Evolutionary conservation across 805 yeast genomes (phyloP).

Genomic region (Cyberlindnera japonica): DNA sequence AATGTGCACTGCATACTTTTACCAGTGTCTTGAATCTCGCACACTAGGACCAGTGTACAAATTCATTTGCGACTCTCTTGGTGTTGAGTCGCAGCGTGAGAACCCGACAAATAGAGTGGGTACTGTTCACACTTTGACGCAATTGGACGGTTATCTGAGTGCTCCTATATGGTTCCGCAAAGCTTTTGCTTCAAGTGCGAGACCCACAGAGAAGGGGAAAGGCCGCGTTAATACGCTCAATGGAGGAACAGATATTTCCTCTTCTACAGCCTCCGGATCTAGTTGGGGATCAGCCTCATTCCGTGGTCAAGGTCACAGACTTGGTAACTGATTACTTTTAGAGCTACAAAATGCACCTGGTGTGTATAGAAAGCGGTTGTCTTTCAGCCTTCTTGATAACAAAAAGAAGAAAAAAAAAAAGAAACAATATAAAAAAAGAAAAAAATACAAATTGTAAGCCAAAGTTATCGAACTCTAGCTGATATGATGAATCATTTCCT

Average conservation of each 20-base stretch:
- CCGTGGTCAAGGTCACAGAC: constrained; percentile 37
- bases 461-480: too few relatives aligned
- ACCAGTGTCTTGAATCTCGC: constrained; percentile 56
- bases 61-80: constrained; percentile 23
- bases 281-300: constrained; percentile 19
- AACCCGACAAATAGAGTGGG: constrained; percentile 30
- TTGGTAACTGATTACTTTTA: constrained; percentile 29
- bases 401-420: too few relatives aligned
- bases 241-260: too few relatives aligned
- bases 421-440: too few relatives aligned
- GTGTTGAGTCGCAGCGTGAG: constrained; percentile 21
- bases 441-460: too few relatives aligned
- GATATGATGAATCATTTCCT: too few relatives aligned
- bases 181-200: constrained; percentile 20
- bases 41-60: constrained; percentile 43
- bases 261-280: constrained; percentile 17
- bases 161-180: constrained; percentile 48
- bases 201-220: neutral
- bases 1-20: constrained; percentile 51
- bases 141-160: constrained; percentile 49
- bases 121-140: constrained; percentile 27
- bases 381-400: too few relatives aligned
- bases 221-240: constrained; percentile 6
- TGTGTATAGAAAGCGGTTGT: too few relatives aligned
- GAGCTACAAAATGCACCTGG: too few relatives aligned